Evolutionary conservation across 2,329 filamentous ascomycete genomes (phyloP).

Genomic region (Verticillium tricorpus): DNA sequence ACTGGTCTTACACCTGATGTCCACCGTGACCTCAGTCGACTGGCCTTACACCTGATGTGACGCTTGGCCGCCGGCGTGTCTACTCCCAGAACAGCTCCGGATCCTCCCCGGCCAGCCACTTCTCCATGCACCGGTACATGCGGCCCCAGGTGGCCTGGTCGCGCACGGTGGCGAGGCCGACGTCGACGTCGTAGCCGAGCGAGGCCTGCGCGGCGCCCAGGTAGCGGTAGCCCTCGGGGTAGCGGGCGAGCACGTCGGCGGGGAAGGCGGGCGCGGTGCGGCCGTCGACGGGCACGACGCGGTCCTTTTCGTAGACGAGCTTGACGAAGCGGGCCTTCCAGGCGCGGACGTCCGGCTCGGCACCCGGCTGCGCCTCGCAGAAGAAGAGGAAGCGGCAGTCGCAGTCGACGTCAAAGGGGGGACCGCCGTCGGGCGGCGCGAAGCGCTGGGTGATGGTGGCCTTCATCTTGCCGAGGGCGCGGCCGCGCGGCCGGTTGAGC

Average conservation of each 20-base stretch:
- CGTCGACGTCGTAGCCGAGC: slow-evolving; percentile 38
- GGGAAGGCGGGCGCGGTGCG: slow-evolving; percentile 30
- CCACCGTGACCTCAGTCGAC: too few relatives aligned
- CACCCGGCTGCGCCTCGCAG: slow-evolving; percentile 24
- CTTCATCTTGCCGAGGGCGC: slow-evolving; percentile 49
- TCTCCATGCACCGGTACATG: slow-evolving; percentile 39
- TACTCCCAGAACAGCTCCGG: slow-evolving; percentile 2
- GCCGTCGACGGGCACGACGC: slow-evolving; percentile 40
- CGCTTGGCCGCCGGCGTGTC: too few relatives aligned
- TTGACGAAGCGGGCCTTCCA: slow-evolving; percentile 42
- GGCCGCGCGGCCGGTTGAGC: slow-evolving; percentile 28
- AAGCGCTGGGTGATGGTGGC: slow-evolving; percentile 50
- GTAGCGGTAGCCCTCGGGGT: slow-evolving; percentile 41
- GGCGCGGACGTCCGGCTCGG: not conserved
- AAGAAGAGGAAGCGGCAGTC: slow-evolving; percentile 47
- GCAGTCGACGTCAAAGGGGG: slow-evolving; percentile 44
- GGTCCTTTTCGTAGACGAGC: slow-evolving; percentile 46
- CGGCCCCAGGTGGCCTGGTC: slow-evolving; percentile 27
- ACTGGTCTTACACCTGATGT: too few relatives aligned
- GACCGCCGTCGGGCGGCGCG: slow-evolving; percentile 18
- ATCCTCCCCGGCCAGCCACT: slow-evolving; percentile 29
- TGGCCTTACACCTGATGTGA: too few relatives aligned
- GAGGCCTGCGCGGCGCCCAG: slow-evolving; percentile 40
- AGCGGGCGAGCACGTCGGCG: slow-evolving; percentile 29
- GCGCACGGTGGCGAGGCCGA: slow-evolving; percentile 32